Conservation (phyloP, 257 asterid species). For the Scutellaria baicalensis region DNA sequence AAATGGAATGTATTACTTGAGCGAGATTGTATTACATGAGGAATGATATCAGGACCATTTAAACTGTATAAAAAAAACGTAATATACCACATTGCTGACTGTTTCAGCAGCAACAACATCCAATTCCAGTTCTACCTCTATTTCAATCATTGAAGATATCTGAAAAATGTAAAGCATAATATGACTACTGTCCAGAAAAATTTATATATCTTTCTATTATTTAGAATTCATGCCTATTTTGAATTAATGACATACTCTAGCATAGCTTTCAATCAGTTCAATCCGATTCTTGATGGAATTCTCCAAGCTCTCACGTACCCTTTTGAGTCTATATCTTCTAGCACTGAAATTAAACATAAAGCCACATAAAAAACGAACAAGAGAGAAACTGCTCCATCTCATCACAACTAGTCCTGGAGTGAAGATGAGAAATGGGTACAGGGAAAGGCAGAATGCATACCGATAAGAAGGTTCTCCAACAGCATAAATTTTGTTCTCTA, state of each 20-base stretch:
- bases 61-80: constrained; percentile 1
- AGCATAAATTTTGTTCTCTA: constrained; percentile 88
- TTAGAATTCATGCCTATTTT: not conserved
- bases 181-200: not conserved
- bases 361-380: not conserved
- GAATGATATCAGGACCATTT: not conserved
- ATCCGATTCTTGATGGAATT: constrained; percentile 72
- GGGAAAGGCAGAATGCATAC: constrained; percentile 27
- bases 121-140: constrained; percentile 87
- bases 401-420: not conserved
- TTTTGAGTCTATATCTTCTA: constrained; percentile 67
- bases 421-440: not conserved
- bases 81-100: constrained; percentile 56
- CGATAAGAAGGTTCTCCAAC: constrained; percentile 94
- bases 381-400: not conserved
- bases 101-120: constrained; percentile 95
- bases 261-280: constrained; percentile 90
- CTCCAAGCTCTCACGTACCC: constrained; percentile 77
- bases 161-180: constrained; percentile 26
- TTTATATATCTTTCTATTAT: not conserved
- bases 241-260: constrained; percentile 51
- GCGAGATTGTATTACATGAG: not conserved
- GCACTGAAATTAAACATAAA: constrained; percentile 40
- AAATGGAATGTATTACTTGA: not conserved
- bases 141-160: constrained; percentile 95